phyloP scores from a whole-genome alignment of 768 basidiomycete genomes.

The Hygrophorus russula region DNA sequence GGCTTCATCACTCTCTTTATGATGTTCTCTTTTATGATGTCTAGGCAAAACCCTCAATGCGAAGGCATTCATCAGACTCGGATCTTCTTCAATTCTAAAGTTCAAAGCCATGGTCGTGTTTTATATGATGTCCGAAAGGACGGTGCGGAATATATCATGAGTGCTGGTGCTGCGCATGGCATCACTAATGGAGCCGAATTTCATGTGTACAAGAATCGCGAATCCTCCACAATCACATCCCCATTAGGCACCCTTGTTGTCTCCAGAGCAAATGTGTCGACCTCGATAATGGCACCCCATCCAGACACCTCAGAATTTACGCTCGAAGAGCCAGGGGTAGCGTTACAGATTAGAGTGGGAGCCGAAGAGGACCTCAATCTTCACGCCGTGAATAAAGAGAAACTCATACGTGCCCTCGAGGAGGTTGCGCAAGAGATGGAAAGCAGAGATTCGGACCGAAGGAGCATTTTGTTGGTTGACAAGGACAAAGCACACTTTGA shows the following conservation, averaged over 20 bases:
- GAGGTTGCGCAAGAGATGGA: not conserved
- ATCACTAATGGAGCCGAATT: slow-evolving; percentile 9
- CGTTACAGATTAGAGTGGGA: not conserved
- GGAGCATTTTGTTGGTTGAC: not conserved
- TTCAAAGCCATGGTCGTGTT: not conserved
- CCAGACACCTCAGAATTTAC: not conserved
- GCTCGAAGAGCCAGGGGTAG: not conserved
- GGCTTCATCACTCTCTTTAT: not conserved
- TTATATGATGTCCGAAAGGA: not conserved
- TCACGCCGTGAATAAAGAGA: not conserved
- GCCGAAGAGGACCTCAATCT: not conserved
- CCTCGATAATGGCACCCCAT: no score
- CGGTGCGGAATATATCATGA: slow-evolving; percentile 5
- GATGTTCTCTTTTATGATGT: not conserved
- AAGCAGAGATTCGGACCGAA: not conserved
- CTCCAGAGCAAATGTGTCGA: not conserved
- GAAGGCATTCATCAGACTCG: slow-evolving; percentile 15
- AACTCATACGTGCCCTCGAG: not conserved
- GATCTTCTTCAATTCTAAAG: not conserved
- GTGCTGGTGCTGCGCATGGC: slow-evolving; percentile 10
- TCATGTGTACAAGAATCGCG: slow-evolving; percentile 5
- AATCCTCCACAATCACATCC: not conserved
- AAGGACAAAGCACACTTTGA: not conserved
- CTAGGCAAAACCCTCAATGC: slow-evolving; percentile 19
- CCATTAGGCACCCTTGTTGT: not conserved